Percentiles rank a stretch among this genome's conserved stretches.
phyloP scores from a whole-genome alignment of 495 filamentous ascomycete species.

The Xylaria nigripes region DNA sequence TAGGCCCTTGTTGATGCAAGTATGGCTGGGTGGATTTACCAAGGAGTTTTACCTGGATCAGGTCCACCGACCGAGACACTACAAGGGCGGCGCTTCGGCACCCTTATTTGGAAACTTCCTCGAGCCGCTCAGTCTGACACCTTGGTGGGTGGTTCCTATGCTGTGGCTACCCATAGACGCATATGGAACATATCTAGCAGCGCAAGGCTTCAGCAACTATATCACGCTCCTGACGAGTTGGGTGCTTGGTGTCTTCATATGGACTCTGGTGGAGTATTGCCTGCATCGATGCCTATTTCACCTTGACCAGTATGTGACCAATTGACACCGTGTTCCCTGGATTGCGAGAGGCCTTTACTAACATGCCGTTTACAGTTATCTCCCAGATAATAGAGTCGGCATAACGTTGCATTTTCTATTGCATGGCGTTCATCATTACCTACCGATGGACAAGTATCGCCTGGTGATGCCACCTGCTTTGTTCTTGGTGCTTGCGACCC shows the following conservation, averaged over 20 bases:
- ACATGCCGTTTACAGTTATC: conserved; percentile 45
- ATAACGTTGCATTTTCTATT: conserved; percentile 88
- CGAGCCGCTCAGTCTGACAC: conserved; percentile 86
- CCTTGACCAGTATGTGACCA: conserved; percentile 64
- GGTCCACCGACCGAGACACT: conserved; percentile 90
- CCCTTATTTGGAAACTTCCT: conserved; percentile 97
- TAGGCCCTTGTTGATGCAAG: conserved; percentile 76
- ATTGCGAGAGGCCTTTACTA: conserved; percentile 9
- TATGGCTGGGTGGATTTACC: conserved; percentile 79
- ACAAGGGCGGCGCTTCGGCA: conserved; percentile 83
- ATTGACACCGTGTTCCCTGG: not conserved
- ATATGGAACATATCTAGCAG: conserved; percentile 65
- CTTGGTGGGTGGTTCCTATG: conserved; percentile 82
- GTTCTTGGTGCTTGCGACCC: conserved; percentile 73
- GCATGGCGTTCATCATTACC: conserved; percentile 95
- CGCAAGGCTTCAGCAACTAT: conserved; percentile 41
- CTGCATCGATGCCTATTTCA: conserved; percentile 94
- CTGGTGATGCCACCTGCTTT: conserved; percentile 95
- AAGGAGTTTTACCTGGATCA: conserved; percentile 96
- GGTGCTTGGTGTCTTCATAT: conserved; percentile 59
- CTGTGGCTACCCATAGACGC: conserved; percentile 78
- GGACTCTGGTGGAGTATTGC: conserved; percentile 86
- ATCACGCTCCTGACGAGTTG: conserved; percentile 47
- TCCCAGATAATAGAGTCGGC: conserved; percentile 87
- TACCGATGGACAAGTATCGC: conserved; percentile 95